A percentile compares a stretch with the other conserved stretches of the same genome.
Conservation (phyloP, 129 eudicot genomes). For the Logfia minima region DNA sequence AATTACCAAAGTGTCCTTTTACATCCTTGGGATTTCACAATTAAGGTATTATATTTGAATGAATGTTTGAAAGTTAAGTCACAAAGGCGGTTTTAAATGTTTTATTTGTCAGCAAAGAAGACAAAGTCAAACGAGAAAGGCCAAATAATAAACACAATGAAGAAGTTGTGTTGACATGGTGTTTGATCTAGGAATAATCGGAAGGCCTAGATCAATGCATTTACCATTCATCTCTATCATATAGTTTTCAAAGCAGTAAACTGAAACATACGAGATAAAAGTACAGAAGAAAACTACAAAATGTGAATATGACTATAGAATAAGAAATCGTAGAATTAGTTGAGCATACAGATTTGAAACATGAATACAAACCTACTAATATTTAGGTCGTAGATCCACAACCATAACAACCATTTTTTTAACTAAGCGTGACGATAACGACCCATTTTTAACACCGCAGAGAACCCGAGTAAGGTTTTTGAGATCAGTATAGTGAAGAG, state of each 20-base stretch:
- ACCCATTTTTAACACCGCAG: not conserved
- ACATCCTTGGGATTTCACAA: not conserved
- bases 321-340: not conserved
- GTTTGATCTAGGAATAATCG: not conserved
- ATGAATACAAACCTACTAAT: not conserved
- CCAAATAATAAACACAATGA: not conserved
- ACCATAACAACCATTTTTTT: not conserved
- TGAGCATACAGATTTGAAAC: not conserved
- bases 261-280: conserved; percentile 8
- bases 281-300: not conserved
- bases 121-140: not conserved
- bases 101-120: not conserved
- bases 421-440: too few species aligned
- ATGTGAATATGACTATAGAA: not conserved
- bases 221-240: not conserved
- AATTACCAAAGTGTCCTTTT: not conserved
- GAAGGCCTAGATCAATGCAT: not conserved
- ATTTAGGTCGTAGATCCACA: not conserved
- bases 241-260: not conserved
- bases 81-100: conserved; percentile 1
- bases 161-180: not conserved
- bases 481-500: too few species aligned
- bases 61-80: not conserved
- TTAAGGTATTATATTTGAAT: not conserved
- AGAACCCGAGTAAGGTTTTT: too few species aligned